Evolutionary conservation across 2,329 filamentous ascomycete species (phyloP), one percentile per base, ranked within the genome.

Genomic region (Elsinoe perseae): DNA sequence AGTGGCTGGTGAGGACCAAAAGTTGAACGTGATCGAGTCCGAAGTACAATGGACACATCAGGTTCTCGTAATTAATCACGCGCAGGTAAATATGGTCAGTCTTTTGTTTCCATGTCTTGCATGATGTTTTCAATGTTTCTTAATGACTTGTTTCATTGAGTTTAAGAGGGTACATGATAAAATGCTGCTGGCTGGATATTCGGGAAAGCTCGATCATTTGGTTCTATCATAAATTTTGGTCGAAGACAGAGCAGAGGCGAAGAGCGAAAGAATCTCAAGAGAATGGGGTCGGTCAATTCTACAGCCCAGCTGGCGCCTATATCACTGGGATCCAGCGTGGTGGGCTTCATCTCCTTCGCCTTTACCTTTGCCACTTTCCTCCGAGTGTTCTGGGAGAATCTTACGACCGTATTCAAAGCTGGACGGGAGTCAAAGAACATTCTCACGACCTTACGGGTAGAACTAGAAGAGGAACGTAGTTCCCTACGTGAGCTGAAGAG

Each of bases 311-410:
- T 69, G 21, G 61, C 69, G 2, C 69, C 71, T 2, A 59, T 74
- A 25, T 69, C 68, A 10, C 48, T 74, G 20, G 63, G 66, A 25
- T 68, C 64, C 21, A 68, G 62, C 28, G 63, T 70, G 28, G 70
- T 74, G 27, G 72, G 72, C 50, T 70, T 75, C 58, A 64, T 75
- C 25, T 70, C 67, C 34, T 75, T 75, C 50, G 56, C 69, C 28
- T 73, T 75, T 64, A 75, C 73, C 0, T 57, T 74, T 16, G 66
- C 63, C n/a, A 75, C 72, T 14, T 69, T 73, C 60, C 50, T 75
- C 23, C 66, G 68, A 50, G 70, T 75, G 6, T 66, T 73, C 53
- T 75, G 70, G 72, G 62, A 63, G 46, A 71, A 72, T 18, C 60
- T 74, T 34, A 58, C 63, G n/a, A 73, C 71, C 2, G 58, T 74